These are phyloP conservation scores for Ophiognomonia clavigignenti-juglandacearum DNA, from an alignment of 2,329 filamentous ascomycete genomes.

Conservation along the genomic window DNA sequence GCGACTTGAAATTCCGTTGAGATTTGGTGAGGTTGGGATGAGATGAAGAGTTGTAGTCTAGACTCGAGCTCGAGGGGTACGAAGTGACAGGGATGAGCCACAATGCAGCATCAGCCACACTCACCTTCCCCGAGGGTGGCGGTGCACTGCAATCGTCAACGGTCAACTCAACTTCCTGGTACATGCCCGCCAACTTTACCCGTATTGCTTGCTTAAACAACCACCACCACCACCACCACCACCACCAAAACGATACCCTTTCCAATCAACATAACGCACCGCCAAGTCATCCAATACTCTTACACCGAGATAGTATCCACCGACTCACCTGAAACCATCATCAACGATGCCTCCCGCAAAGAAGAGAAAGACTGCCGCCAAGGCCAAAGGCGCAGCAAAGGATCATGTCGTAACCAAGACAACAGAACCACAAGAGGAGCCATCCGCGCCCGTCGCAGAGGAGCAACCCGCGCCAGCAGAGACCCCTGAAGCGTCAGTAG, in stretches of 20 bases:
- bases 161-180: too few relatives aligned
- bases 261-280: not conserved
- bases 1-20: not conserved
- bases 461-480: constrained; percentile 2
- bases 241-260: too few relatives aligned
- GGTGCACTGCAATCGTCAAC: not conserved
- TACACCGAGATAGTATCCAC: too few relatives aligned
- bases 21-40: not conserved
- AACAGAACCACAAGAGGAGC: not conserved
- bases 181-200: too few relatives aligned
- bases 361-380: constrained; percentile 25
- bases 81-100: not conserved
- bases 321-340: constrained; percentile 1
- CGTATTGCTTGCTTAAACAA: not conserved
- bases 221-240: not conserved
- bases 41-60: not conserved
- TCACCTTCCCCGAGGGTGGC: not conserved
- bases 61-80: too few relatives aligned
- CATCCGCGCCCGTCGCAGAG: constrained; percentile 5
- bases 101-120: not conserved
- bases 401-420: constrained; percentile 9
- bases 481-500: not conserved
- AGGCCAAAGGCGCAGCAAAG: constrained; percentile 12
- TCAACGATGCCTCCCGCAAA: constrained; percentile 25
- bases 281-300: not conserved